Conservation (phyloP, 2,329 filamentous ascomycete species). For the Grosmannia penicillata region DNA sequence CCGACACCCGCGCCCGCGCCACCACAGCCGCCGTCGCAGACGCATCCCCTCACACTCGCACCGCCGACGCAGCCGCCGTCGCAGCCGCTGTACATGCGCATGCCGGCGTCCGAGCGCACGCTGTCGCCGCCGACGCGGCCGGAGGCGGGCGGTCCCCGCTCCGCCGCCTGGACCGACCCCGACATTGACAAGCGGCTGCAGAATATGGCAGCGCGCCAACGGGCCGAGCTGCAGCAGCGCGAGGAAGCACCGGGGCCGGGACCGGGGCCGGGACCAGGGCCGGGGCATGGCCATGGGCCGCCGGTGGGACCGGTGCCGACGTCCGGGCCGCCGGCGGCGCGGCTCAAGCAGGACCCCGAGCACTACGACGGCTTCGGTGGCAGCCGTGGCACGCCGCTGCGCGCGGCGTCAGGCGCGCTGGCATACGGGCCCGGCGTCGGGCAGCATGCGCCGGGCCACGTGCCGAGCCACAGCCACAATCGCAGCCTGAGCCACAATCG, state of each 20-base stretch:
- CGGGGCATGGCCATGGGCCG: too few species aligned
- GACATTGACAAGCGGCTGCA: conserved; percentile 14
- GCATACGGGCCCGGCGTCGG: too few species aligned
- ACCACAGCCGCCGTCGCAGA: conserved; percentile 6
- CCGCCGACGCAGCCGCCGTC: conserved; percentile 7
- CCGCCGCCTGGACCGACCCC: background rate
- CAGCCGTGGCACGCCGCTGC: background rate
- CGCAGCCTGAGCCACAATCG: background rate
- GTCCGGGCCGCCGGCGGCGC: background rate
- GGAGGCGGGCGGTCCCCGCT: too few species aligned
- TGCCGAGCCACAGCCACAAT: background rate
- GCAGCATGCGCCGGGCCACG: background rate
- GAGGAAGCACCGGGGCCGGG: background rate
- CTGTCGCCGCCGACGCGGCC: background rate
- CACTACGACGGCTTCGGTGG: background rate
- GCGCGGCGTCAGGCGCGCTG: too few species aligned
- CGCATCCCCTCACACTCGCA: conserved; percentile 15
- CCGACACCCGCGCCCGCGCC: too few species aligned
- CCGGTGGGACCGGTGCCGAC: too few species aligned
- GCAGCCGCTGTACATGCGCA: conserved; percentile 1
- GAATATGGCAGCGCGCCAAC: conserved; percentile 17
- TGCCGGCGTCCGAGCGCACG: background rate
- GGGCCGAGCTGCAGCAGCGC: conserved; percentile 12
- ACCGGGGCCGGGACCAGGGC: background rate
- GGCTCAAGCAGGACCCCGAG: background rate